These are phyloP conservation scores for Penicillium soppii DNA, from an alignment of 495 filamentous ascomycete species.

Conservation along the genomic window DNA sequence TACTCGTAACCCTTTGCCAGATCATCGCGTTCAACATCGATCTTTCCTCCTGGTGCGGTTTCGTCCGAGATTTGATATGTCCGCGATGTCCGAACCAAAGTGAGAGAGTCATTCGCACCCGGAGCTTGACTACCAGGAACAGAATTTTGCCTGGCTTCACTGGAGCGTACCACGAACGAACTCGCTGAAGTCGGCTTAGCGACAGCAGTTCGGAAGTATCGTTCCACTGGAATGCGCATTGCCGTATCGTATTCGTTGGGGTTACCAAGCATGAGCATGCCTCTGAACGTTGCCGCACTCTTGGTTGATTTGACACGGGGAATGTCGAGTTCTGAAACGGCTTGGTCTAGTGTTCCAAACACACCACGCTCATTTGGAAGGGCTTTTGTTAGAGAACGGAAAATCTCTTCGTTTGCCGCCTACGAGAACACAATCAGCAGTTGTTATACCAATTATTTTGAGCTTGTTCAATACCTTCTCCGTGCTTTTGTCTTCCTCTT, in stretches of 20 bases:
- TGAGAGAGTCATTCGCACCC: conserved; percentile 43
- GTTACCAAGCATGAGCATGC: conserved; percentile 78
- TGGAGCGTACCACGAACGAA: conserved; percentile 60
- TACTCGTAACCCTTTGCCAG: conserved; percentile 93
- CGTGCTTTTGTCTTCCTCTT: conserved; percentile 83
- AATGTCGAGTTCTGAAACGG: conserved; percentile 70
- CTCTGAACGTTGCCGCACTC: conserved; percentile 76
- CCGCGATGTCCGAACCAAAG: conserved; percentile 66
- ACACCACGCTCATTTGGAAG: conserved; percentile 64
- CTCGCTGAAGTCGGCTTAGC: conserved; percentile 73
- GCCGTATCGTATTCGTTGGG: conserved; percentile 70
- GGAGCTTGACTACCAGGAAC: conserved; percentile 44
- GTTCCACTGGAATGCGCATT: conserved; percentile 80
- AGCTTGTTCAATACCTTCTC: conserved; percentile 52
- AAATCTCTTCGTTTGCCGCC: conserved; percentile 64
- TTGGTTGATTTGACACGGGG: conserved; percentile 73
- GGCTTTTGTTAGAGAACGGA: conserved; percentile 63
- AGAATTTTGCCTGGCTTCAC: conserved; percentile 40
- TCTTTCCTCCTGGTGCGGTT: conserved; percentile 72
- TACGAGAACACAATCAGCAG: conserved; percentile 18
- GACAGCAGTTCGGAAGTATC: conserved; percentile 80
- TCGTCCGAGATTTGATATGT: conserved; percentile 79
- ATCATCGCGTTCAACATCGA: conserved; percentile 78
- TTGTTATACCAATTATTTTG: neutral
- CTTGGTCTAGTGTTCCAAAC: conserved; percentile 82